These are phyloP conservation scores for Asterella californica DNA, from an alignment of 225 moss, liverwort and hornwort species.

Conservation along the genomic window DNA sequence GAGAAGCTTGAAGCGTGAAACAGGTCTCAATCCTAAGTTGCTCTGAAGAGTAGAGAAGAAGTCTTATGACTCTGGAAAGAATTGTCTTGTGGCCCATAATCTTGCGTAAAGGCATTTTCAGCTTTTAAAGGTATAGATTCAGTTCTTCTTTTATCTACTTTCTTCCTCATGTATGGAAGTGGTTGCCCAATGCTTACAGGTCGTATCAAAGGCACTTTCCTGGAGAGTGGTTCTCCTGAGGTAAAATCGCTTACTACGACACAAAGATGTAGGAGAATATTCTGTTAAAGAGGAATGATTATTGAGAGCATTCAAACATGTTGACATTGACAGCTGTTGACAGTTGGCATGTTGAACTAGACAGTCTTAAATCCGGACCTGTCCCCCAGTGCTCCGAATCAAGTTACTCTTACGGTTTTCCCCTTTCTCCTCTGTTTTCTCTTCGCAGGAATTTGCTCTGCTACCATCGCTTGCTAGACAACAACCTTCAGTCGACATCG, in stretches of 20 bases:
- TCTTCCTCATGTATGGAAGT: neutral
- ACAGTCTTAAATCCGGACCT: neutral
- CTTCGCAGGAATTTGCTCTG: conserved; percentile 40
- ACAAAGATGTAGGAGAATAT: neutral
- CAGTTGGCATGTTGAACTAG: neutral
- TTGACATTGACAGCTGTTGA: too few species aligned
- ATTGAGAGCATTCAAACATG: neutral
- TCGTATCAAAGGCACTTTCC: conserved; percentile 45
- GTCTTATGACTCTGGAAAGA: neutral
- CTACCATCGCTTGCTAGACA: conserved; percentile 41
- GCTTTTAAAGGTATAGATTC: neutral
- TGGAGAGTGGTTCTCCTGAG: conserved; percentile 48
- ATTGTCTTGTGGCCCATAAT: neutral
- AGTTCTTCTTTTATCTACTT: neutral
- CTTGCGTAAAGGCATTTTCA: neutral
- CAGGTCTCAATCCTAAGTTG: too few species aligned
- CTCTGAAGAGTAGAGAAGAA: too few species aligned
- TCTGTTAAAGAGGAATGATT: neutral
- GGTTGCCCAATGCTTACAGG: conserved; percentile 16
- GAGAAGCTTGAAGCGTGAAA: too few species aligned
- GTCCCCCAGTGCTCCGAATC: neutral
- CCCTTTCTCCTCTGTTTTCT: neutral
- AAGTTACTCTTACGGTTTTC: neutral
- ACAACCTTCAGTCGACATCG: conserved; percentile 38
- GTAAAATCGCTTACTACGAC: conserved; percentile 11